Percentiles rank a stretch among this genome's conserved stretches.
phyloP scores from a whole-genome alignment of 2,329 filamentous ascomycete genomes.

The Endocalyx cinctus region DNA sequence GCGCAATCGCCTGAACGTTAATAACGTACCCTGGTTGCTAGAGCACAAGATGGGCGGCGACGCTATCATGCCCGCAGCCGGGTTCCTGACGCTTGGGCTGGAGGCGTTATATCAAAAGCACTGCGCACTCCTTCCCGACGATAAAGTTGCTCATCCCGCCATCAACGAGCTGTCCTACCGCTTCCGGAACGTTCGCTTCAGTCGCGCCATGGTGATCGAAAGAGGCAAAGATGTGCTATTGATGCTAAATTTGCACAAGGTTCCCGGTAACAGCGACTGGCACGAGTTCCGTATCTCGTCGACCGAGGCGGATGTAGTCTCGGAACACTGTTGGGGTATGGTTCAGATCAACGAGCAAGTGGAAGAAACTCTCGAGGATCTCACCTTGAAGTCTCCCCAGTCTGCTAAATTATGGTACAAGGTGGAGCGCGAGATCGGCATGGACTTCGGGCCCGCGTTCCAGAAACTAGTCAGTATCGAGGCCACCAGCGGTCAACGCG shows the following conservation, averaged over 20 bases:
- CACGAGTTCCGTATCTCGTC: not conserved
- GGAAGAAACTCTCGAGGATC: not conserved
- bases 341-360: slow-evolving; percentile 6
- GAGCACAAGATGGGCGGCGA: slow-evolving; percentile 42
- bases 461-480: slow-evolving; percentile 12
- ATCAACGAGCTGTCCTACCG: not conserved
- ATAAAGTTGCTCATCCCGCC: too few species aligned
- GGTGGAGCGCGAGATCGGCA: slow-evolving; percentile 2
- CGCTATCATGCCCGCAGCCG: slow-evolving; percentile 36
- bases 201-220: not conserved
- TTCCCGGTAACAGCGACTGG: not conserved
- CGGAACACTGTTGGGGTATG: not conserved
- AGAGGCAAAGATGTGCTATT: not conserved
- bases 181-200: not conserved
- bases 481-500: slow-evolving; percentile 7
- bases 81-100: slow-evolving; percentile 28
- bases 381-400: slow-evolving; percentile 1
- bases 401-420: slow-evolving; percentile 5
- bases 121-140: too few species aligned
- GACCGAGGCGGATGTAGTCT: not conserved
- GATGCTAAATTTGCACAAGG: not conserved
- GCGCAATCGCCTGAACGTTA: slow-evolving; percentile 7
- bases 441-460: slow-evolving; percentile 7
- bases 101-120: slow-evolving; percentile 23
- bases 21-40: slow-evolving; percentile 33